Base-by-base conservation (phyloP, 495 filamentous ascomycete genomes). In the Eremomyces bilateralis region DNA sequence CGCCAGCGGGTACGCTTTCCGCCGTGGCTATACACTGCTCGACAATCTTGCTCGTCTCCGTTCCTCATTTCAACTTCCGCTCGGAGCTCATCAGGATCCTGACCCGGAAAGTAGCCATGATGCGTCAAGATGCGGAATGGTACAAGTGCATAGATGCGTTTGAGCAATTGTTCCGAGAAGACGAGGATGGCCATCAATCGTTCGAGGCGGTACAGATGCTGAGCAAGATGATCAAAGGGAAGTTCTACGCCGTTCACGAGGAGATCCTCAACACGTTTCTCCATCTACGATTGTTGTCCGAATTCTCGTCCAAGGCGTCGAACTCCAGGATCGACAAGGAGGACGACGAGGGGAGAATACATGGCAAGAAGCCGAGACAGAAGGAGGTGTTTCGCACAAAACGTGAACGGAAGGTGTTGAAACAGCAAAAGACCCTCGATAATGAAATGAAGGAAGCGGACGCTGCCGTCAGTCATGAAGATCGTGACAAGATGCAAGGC, bases 21-120 rank as follows among this genome's bases (percentile, higher is more conserved):
- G 73, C 60, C 35, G 60, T 91, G 11, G 88, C 88, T 1, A 76
- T 93, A 33, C 71, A 67, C 13, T 95, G 90, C 51, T 77, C 76
- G 4, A 85, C 80, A 48, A 71, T 60, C 20, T 63, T 95, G 13
- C 58, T 97, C 21, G 59, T 67, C 10, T 58, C 71, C 1, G 80
- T 92, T 3, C 80, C 88, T 8, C 90, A 97, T 57, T 97, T 97
- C 67, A 97, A 97, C 56, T 93, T 88, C 54, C 67, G 90, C 4
- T 62, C 60, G 20, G 90, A 95, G 20, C 58, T 97, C 19, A 53
- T 95, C 24, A 78, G 78, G 56, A 81, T 95, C 27, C 47, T 97
- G 21, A 69, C 92, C 21, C 72, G 74, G 42, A 84, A 83, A 35
- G 61, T 95, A 5, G 79, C 80, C 44, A 60, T 54, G 20, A 68